Evolutionary conservation across 192 early-diverging fungal species (phyloP), one percentile per base, ranked within the genome.

Genomic region (Linnemannia elongata): DNA sequence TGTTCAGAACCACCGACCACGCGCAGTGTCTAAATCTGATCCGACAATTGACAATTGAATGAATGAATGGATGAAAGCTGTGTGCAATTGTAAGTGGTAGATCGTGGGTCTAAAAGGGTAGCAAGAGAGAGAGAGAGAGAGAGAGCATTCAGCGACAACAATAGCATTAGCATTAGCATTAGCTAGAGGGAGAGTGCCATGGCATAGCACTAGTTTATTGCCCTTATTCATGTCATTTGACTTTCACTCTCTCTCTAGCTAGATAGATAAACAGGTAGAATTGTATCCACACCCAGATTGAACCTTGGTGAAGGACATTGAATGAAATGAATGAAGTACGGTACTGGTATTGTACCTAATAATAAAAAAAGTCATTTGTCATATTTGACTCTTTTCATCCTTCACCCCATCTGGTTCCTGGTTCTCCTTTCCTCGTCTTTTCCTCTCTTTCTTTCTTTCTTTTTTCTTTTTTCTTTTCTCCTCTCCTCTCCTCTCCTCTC

Each of bases 401-500:
- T 49, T 24, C 35, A 6, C 41, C 9, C 68, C 78, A 60, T 17
- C n/a, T 73, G 45, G 18, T 54, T 39, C 54, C 41, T 66, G 49
- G 49, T 52, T 52, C 49, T 18, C 54, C 47, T 22, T 5, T 44
- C 24, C 55, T 81, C 44, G 44, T 52, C 24, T 72, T 44, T 45
- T 60, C 60, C 20, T 44, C 49, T 76, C 39, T 44, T 39, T 52
- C 7, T 33, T 70, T 22, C 38, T 10, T 22, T 70, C 36, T 75
- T 22, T 69, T 15, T 68, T 38, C 41, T 52, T 69, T 4, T n/a
- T 30, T 60, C 36, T 76, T 74, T 42, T 41, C n/a, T 42, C 45
- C 38, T 24, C 38, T 57, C 76, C 42, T 72, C 72, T 17, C 66
- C 49, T 66, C 66, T 72, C 54, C 47, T 68, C 52, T 54, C 41